Evolutionary conservation across 768 basidiomycete species (phyloP), one percentile per base, ranked within the genome.

Genomic region (Tricholoma flavovirens): DNA sequence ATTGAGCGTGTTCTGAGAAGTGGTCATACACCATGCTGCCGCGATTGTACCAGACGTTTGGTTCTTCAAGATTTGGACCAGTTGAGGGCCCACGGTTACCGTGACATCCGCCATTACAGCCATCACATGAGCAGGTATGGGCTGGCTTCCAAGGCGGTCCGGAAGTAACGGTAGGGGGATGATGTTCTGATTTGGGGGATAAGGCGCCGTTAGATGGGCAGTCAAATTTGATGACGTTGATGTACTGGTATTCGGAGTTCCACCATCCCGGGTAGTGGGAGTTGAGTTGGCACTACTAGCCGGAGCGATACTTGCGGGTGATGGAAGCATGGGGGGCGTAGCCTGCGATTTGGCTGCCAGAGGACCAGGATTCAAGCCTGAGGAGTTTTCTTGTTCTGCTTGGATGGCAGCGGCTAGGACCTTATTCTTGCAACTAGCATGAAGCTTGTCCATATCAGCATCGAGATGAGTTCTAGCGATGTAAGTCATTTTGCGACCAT

Each of bases 311-410:
- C 84, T 87, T 9, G 84, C 87, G 2, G 87, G 87, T 33, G 88
- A 90, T 35, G 88, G 89, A 45, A 90, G 81, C 89, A 89, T 89
- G 30, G 83, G 82, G 30, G 87, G 87, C 0, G 84, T 83, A 5
- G 70, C 64, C 52, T 77, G 73, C 6, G 71, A 65, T 60, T 76
- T 78, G 56, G 70, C 64, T 58, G 66, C 68, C 11, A 69, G 57
- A 56, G 70, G 66, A 49, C 66, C 62, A 43, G 68, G 56, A 56
- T 63, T 67, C 46, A 67, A 59, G 10, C 59, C 63, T 35, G 66
- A 59, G 36, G 61, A 61, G 62, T 58, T 71, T 52, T 67, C 70
- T 51, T 73, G 66, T 53, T 75, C 69, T 19, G 74, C 75, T 40
- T 72, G 69, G 4, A 64, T 63, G 30, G 77, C 78, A 35, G 77